Evolutionary conservation across 2,329 filamentous ascomycete species (phyloP).

Genomic region (Fusarium sp.): DNA sequence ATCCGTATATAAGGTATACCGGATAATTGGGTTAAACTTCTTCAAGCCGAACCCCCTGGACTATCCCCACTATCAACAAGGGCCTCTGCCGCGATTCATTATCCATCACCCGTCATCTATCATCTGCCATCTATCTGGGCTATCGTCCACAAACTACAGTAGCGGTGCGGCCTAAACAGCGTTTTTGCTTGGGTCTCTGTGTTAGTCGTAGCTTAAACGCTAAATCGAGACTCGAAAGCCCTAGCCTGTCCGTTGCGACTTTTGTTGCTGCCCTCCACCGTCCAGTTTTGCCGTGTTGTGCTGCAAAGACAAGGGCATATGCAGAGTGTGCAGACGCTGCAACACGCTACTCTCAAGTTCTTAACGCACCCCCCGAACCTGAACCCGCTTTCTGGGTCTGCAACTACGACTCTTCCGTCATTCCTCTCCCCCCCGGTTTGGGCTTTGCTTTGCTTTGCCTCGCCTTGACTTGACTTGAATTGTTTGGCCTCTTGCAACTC

Average conservation of each 20-base stretch:
- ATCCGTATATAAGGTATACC: not conserved
- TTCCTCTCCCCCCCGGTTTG: conserved; percentile 30
- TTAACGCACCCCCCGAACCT: conserved; percentile 20
- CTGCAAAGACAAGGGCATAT: conserved; percentile 24
- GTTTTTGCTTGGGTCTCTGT: not conserved
- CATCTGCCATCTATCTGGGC: not conserved
- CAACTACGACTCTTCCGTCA: conserved; percentile 39
- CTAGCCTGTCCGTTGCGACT: conserved; percentile 4
- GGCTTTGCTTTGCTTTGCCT: conserved; percentile 12
- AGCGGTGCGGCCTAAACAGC: conserved; percentile 4
- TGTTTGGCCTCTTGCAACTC: conserved; percentile 36
- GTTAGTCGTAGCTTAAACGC: conserved; percentile 33
- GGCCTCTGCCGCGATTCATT: conserved; percentile 31
- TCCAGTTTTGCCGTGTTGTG: too few relatives aligned
- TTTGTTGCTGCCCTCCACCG: conserved; percentile 2
- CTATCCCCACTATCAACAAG: conserved; percentile 17
- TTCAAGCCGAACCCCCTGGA: conserved; percentile 4
- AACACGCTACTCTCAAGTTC: conserved; percentile 31
- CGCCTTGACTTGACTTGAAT: not conserved
- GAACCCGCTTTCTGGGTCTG: conserved; percentile 44
- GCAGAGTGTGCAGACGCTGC: conserved; percentile 22
- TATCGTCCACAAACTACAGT: not conserved
- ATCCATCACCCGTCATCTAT: not conserved
- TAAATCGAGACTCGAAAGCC: conserved; percentile 23
- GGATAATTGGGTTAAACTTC: conserved; percentile 17